A percentile compares a stretch with the other conserved stretches of the same genome.
Evolutionary conservation across 345 rosid species (phyloP).

Genomic region (Arabis alpina): DNA sequence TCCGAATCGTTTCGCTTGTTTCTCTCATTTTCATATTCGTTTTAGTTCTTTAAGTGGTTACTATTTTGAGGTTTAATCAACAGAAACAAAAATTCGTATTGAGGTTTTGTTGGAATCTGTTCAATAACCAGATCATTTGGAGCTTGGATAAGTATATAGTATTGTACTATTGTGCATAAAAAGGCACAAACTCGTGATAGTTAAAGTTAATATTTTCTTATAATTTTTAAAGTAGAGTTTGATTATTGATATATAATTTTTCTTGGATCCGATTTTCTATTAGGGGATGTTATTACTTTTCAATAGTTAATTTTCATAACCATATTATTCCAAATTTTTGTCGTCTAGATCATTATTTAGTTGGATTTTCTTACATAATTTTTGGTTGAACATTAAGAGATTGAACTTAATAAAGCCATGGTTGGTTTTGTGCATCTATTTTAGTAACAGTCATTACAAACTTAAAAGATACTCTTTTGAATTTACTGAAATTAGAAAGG

Average conservation of each 20-base stretch:
- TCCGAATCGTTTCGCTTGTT: no score
- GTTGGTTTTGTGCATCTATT: slow-evolving; percentile 21
- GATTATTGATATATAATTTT: neutral
- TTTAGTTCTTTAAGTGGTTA: no score
- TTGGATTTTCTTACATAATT: neutral
- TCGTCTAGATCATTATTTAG: neutral
- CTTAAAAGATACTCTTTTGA: neutral
- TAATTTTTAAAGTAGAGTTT: neutral
- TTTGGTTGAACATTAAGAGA: slow-evolving; percentile 3
- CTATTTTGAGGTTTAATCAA: neutral
- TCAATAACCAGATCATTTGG: neutral
- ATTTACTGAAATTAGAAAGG: slow-evolving; percentile 29
- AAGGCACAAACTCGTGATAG: slow-evolving; percentile 9
- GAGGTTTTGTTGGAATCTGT: slow-evolving; percentile 1
- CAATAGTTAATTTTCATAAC: neutral
- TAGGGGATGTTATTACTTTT: neutral
- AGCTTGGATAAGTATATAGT: neutral
- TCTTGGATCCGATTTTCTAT: slow-evolving; percentile 6
- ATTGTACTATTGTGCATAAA: slow-evolving; percentile 6
- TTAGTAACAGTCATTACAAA: slow-evolving; percentile 26
- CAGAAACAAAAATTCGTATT: neutral
- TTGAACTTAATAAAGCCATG: slow-evolving; percentile 5
- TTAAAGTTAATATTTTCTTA: no score
- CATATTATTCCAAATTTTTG: neutral
- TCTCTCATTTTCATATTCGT: no score